Base-by-base conservation (phyloP, 345 rosid genomes). In the Streptanthus diversifolius region DNA sequence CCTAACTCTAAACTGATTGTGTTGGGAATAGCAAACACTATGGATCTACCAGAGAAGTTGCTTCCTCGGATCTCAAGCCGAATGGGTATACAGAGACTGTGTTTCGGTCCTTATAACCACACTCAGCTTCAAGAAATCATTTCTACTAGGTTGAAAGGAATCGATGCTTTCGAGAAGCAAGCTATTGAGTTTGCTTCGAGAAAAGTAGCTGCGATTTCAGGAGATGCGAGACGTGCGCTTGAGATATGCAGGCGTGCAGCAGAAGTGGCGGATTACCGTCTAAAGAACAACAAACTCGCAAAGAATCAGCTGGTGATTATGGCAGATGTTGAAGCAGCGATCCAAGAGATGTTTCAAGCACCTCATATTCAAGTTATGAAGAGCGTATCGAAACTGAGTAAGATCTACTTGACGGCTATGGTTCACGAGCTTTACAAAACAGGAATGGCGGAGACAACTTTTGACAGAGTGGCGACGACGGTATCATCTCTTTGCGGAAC, bases 171-270 rank as follows among this genome's bases (percentile, higher is more conserved):
- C 66, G 98, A 93, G 77, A 88, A 86, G 76, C 97, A 90, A 81
- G 96, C 96, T 15, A 82, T 91, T 62, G 98, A 93, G 75, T 93
- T 89, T 80, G 97, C 96, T 78, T 91, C 98, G 13, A 85, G 98
- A 68, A 93, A 93, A 89, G 97, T 93, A 40, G 98, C 98, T 73
- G 98, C 97, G 7, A 85, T 91, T 51, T 93, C 98, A 32, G 97
- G 98, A 68, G 98, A 93, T 77, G 98, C 98, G 70, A 89, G 98
- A 33, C 96, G 96, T 63, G 97, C 93, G 1, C 81, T 93, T 63
- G 98, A 93, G 87, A 93, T 93, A 77, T 91, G 98, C 80, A 89
- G 97, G 67, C 93, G 95, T 13, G 98, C 97, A 60, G 98, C 98
- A 25, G 98, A 93, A 80, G 82, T 93, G 67, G 84, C 97, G 36